A percentile compares a stretch with the other conserved stretches of the same genome.
Conservation (phyloP, 192 early-diverging fungal species). For the Coemansia javaensis region DNA sequence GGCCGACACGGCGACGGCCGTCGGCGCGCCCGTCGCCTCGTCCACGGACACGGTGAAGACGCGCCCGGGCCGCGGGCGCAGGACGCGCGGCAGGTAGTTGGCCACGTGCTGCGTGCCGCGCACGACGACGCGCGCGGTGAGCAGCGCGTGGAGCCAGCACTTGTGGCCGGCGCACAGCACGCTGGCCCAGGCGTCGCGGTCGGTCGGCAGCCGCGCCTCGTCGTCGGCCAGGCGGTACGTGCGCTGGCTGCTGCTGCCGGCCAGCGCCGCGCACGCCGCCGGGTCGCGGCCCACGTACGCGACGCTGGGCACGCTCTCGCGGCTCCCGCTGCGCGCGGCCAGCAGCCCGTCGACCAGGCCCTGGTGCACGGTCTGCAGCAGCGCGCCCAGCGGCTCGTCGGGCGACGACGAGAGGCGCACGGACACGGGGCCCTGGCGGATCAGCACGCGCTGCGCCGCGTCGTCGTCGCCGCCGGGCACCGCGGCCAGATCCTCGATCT, state of each 20-base stretch:
- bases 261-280: background rate
- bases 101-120: constrained; percentile 60
- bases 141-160: constrained; percentile 80
- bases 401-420: constrained; percentile 61
- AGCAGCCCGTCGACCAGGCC: constrained; percentile 66
- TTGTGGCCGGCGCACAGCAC: constrained; percentile 60
- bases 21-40: background rate
- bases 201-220: constrained; percentile 1
- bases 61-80: constrained; percentile 57
- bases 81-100: constrained; percentile 60
- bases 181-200: constrained; percentile 54
- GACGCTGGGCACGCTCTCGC: constrained; percentile 54
- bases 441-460: constrained; percentile 73
- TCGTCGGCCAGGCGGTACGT: constrained; percentile 5
- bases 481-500: constrained; percentile 78
- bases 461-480: constrained; percentile 53
- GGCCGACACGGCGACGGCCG: background rate
- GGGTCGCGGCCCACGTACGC: constrained; percentile 61
- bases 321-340: constrained; percentile 56
- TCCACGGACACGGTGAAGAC: constrained; percentile 21
- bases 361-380: constrained; percentile 75
- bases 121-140: constrained; percentile 69
- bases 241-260: background rate
- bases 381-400: constrained; percentile 81
- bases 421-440: constrained; percentile 85